Evolutionary conservation across 2,329 filamentous ascomycete species (phyloP), one percentile per base, ranked within the genome.

Genomic region (Fusarium subglutinans): DNA sequence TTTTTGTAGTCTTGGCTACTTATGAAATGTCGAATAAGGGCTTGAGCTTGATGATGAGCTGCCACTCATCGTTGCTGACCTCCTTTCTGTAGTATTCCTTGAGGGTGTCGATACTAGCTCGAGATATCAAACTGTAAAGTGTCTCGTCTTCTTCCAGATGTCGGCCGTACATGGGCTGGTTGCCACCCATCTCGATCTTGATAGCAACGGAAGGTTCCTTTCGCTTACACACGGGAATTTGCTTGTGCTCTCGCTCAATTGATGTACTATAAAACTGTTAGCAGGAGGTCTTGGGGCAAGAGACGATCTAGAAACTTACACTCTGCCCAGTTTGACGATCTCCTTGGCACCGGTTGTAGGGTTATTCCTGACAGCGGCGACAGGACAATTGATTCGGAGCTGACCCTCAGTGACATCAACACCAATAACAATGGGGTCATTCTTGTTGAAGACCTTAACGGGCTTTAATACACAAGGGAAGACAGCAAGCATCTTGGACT

Each of bases 371-470:
- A 99, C 91, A 7, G 92, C 94, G 3, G 94, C 93, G 76, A 99
- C 92, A 12, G 96, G 96, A 11, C 97, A 98, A 82, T 96, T 94
- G 78, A 98, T 86, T 79, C 91, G 91, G 58, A 99, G 88, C 77
- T 91, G 93, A 37, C 97, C 96, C 70, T 98, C 96, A n/a, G 93
- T 84, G 40, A 98, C 96, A 84, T 99, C 97, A 38, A 98, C 93
- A 86, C 96, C 96, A 55, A 99, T 87, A 67, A 99, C 94, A 77
- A 99, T 98, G 43, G 96, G 96, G 76, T 91, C 90, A 58, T 95
- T 98, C 90, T 99, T 99, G 89, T 98, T 98, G 90, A 99, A 99
- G 35, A 99, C 93, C 22, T 95, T 95, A 44, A 99, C 94, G 1
- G 96, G 91, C 76, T 89, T 90, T 63, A 99, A 90, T 43, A 98